Conservation (phyloP, 495 filamentous ascomycete species). For the Podospora bellae-mahoneyi region DNA sequence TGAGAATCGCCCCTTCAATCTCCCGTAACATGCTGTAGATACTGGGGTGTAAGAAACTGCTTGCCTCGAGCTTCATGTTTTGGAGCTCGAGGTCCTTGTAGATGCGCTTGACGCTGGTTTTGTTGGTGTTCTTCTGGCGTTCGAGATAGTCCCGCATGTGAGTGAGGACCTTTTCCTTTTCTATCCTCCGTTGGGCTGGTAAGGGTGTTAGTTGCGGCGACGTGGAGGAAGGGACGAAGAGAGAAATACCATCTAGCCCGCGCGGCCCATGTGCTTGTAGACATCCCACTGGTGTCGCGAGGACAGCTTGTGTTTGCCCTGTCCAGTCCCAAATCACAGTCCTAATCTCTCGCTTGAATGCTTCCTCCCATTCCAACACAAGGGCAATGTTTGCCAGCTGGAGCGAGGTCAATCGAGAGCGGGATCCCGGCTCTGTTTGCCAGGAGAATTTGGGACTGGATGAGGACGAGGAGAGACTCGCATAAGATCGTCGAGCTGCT, state of each 20-base stretch:
- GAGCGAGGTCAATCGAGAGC: conserved; percentile 4
- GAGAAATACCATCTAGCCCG: conserved; percentile 7
- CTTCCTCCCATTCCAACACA: conserved; percentile 11
- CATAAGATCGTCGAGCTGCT: not conserved
- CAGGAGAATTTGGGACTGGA: conserved; percentile 8
- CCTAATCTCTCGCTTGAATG: conserved; percentile 14
- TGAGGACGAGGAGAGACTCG: not conserved
- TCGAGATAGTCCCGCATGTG: conserved; percentile 10
- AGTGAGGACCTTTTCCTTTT: conserved; percentile 9
- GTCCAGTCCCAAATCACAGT: conserved; percentile 19
- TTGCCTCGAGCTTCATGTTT: conserved; percentile 8
- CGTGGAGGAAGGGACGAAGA: not conserved
- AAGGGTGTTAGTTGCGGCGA: not conserved
- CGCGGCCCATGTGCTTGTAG: not conserved
- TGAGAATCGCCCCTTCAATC: conserved; percentile 11
- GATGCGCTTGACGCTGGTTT: conserved; percentile 8
- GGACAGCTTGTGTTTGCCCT: not conserved
- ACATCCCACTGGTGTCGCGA: conserved; percentile 9
- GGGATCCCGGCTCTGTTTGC: not conserved
- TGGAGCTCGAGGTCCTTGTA: conserved; percentile 6
- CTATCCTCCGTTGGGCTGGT: not conserved
- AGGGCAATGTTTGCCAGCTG: conserved; percentile 17
- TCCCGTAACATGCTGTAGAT: conserved; percentile 14
- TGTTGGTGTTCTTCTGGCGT: conserved; percentile 2
- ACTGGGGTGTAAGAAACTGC: conserved; percentile 6